phyloP scores from a whole-genome alignment of 805 yeast genomes.

The Kazachstania martiniae region DNA sequence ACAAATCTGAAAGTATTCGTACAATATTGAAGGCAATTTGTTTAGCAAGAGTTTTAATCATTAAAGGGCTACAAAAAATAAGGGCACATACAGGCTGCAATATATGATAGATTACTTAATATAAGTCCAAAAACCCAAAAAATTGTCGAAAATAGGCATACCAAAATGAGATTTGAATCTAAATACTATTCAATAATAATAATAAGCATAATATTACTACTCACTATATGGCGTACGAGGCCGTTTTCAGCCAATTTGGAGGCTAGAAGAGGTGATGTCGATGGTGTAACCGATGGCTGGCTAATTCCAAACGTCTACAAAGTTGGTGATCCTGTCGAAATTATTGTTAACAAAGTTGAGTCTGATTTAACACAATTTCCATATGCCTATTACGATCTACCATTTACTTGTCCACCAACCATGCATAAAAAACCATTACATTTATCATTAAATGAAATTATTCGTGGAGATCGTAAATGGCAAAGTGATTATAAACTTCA shows the following conservation, averaged over 20 bases:
- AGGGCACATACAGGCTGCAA: no score
- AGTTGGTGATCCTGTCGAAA: conserved; percentile 51
- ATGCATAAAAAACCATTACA: conserved; percentile 46
- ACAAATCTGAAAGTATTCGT: no score
- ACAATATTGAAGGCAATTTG: no score
- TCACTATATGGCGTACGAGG: neutral
- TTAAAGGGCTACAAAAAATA: no score
- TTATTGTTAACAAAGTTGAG: conserved; percentile 67
- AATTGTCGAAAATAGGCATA: no score
- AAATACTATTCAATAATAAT: conserved; percentile 1
- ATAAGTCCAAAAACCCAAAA: no score
- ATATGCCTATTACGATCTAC: conserved; percentile 63
- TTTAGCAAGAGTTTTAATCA: no score
- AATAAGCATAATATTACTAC: neutral
- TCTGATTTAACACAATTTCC: conserved; percentile 67
- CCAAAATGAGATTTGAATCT: no score
- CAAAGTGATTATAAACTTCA: conserved; percentile 56
- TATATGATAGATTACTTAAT: no score
- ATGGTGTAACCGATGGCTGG: no score
- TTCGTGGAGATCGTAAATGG: conserved; percentile 74
- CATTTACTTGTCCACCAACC: conserved; percentile 69
- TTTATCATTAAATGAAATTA: conserved; percentile 62
- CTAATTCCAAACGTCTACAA: conserved; percentile 28
- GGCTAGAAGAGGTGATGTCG: no score
- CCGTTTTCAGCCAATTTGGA: no score